Evolutionary conservation across 306 rosid species (phyloP).

Genomic region (Corylus americana): DNA sequence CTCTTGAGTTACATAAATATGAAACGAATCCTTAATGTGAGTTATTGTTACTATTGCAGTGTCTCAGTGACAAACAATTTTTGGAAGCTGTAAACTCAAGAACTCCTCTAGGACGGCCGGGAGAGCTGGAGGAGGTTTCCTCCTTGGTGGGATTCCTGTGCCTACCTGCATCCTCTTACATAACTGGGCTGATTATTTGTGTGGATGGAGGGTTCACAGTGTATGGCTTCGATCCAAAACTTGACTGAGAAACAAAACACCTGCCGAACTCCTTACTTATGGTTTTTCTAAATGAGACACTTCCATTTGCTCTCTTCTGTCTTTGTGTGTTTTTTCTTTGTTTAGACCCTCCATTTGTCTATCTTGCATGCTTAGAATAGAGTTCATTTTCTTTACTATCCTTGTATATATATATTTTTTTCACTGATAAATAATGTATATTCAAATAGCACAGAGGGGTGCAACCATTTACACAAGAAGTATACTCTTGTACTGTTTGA

Average conservation of each 20-base stretch:
- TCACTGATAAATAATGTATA: no score
- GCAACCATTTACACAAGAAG: no score
- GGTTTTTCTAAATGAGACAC: not conserved
- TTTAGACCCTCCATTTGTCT: no score
- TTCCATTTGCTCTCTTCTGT: not conserved
- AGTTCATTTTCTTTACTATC: no score
- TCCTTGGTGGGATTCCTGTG: slow-evolving; percentile 2
- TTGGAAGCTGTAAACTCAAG: not conserved
- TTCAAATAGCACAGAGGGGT: no score
- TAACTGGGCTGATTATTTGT: not conserved
- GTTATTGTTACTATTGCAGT: not conserved
- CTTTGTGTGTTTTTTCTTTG: not conserved
- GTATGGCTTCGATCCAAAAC: not conserved
- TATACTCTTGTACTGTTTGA: no score
- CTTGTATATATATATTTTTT: no score
- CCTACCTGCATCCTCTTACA: not conserved
- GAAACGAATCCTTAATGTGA: not conserved
- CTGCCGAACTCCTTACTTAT: not conserved
- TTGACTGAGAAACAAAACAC: not conserved
- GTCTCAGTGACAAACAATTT: not conserved
- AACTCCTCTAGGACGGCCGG: not conserved
- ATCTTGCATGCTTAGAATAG: no score
- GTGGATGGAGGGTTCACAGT: not conserved
- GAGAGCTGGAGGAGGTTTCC: not conserved
- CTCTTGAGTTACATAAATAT: not conserved